Evolutionary conservation across 176 grass and related monocot species (phyloP).

Genomic region (Avena atlantica): DNA sequence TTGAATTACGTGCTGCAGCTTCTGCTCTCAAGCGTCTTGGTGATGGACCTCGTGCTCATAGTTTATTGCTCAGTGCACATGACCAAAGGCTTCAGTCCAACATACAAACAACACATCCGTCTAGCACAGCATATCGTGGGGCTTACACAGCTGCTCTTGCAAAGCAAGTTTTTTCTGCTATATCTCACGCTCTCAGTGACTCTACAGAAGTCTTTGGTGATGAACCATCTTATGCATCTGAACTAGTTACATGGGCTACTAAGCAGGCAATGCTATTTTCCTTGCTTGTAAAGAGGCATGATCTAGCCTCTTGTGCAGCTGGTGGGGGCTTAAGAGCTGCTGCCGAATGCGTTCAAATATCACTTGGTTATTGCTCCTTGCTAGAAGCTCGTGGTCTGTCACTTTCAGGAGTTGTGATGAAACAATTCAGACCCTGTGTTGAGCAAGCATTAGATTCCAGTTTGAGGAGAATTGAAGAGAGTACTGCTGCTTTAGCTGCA

Average conservation of each 20-base stretch:
- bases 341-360: conserved; percentile 84
- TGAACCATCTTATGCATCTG: conserved; percentile 74
- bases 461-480: conserved; percentile 94
- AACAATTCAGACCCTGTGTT: conserved; percentile 82
- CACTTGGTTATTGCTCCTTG: conserved; percentile 80
- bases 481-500: conserved; percentile 83
- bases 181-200: conserved; percentile 81
- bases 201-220: conserved; percentile 87
- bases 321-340: conserved; percentile 79
- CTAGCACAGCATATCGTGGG: conserved; percentile 73
- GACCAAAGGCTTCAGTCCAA: conserved; percentile 86
- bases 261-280: conserved; percentile 72
- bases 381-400: conserved; percentile 84
- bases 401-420: conserved; percentile 81
- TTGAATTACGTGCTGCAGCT: conserved; percentile 82
- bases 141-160: conserved; percentile 82
- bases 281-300: conserved; percentile 82
- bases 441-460: conserved; percentile 86
- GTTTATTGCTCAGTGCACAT: conserved; percentile 81
- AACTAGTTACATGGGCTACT: conserved; percentile 87
- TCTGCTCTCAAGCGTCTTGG: conserved; percentile 93
- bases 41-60: conserved; percentile 88
- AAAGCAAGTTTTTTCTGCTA: conserved; percentile 84
- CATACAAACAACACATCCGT: conserved; percentile 81
- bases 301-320: conserved; percentile 79